These are phyloP conservation scores for Solanum peruvianum DNA, from an alignment of 257 asterid species.

Conservation along the genomic window DNA sequence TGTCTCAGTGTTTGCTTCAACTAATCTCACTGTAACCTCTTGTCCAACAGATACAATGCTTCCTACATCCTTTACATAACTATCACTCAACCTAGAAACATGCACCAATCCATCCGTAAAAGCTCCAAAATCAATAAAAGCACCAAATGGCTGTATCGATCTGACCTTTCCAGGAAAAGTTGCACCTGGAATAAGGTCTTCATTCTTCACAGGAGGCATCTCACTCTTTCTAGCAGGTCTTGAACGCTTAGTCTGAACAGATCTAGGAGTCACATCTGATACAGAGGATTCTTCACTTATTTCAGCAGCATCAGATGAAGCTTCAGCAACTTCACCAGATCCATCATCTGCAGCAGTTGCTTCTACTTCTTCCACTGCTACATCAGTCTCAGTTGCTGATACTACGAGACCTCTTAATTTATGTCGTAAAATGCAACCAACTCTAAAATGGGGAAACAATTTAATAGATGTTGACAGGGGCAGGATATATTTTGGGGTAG, in stretches of 20 bases:
- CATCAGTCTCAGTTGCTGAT: slow-evolving; percentile 58
- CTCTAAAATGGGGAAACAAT: slow-evolving; percentile 67
- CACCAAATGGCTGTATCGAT: slow-evolving; percentile 95
- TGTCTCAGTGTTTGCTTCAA: slow-evolving; percentile 67
- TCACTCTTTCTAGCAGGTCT: slow-evolving; percentile 72
- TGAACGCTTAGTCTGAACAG: slow-evolving; percentile 36
- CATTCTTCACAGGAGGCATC: slow-evolving; percentile 80
- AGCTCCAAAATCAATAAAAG: slow-evolving; percentile 96
- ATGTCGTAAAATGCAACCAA: slow-evolving; percentile 29
- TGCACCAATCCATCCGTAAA: slow-evolving; percentile 95
- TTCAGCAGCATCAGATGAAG: slow-evolving; percentile 22
- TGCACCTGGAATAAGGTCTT: slow-evolving; percentile 70
- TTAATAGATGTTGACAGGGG: slow-evolving; percentile 71
- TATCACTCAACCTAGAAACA: slow-evolving; percentile 74
- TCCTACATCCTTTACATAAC: slow-evolving; percentile 80
- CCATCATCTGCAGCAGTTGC: slow-evolving; percentile 18
- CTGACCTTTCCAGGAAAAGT: slow-evolving; percentile 82
- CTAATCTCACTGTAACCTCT: slow-evolving; percentile 78
- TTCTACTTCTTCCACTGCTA: slow-evolving; percentile 63
- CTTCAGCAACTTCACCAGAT: slow-evolving; percentile 16
- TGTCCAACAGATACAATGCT: slow-evolving; percentile 80
- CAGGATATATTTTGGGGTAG: slow-evolving; percentile 32
- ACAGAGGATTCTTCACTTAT: slow-evolving; percentile 27
- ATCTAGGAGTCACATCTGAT: slow-evolving; percentile 18
- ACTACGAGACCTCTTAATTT: slow-evolving; percentile 23